Percentiles rank a stretch among this genome's conserved stretches.
phyloP scores from a whole-genome alignment of 2,329 filamentous ascomycete species.

The Cephalotrichum gorgonifer region DNA sequence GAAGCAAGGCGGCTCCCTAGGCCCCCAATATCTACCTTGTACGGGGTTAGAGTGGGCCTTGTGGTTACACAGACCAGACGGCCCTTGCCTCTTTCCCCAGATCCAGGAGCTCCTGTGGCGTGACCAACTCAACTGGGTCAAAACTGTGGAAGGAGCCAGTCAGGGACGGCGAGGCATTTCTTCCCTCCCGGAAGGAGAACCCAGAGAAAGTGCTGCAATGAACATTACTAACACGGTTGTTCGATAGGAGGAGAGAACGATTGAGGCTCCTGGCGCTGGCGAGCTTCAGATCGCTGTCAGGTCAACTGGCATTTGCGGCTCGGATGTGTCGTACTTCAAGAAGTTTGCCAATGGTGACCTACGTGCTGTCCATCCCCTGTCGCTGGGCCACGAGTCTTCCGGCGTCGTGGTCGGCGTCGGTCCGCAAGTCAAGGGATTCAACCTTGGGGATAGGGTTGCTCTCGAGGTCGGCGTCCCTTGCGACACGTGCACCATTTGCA shows the following conservation, averaged over 20 bases:
- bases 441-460: conserved; percentile 49
- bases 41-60: not conserved
- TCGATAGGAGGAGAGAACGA: conserved; percentile 36
- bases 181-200: not conserved
- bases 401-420: conserved; percentile 48
- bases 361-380: conserved; percentile 54
- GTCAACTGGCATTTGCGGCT: conserved; percentile 59
- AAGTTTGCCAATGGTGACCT: conserved; percentile 64
- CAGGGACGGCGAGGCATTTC: conserved; percentile 3
- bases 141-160: not conserved
- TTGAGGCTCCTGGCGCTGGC: conserved; percentile 33
- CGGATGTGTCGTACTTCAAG: conserved; percentile 61
- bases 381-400: conserved; percentile 53
- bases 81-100: not conserved
- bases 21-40: conserved; percentile 1
- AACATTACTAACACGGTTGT: not conserved
- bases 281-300: conserved; percentile 57
- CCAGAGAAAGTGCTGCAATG: not conserved
- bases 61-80: conserved; percentile 3
- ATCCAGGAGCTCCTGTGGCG: not conserved
- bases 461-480: conserved; percentile 59
- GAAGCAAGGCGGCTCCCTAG: not conserved
- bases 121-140: not conserved
- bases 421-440: conserved; percentile 33
- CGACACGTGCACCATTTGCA: conserved; percentile 46